Base-by-base conservation (phyloP, 2,329 filamentous ascomycete genomes). In the Thielaviopsis cerberus region DNA sequence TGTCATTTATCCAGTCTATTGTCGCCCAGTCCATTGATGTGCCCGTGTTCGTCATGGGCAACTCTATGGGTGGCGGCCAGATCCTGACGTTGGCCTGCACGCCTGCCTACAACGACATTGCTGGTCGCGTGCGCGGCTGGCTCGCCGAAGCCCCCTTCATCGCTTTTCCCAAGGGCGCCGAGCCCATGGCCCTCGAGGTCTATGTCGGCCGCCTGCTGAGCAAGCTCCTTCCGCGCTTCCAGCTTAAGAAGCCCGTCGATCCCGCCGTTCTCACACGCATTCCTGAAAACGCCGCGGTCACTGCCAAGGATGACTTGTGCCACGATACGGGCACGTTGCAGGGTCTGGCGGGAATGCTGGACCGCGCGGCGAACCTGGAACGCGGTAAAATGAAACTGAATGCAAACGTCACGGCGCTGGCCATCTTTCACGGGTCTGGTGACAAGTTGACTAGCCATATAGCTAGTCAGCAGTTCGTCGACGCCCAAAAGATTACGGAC, bases 11-110 rank as follows among this genome's bases (percentile, higher is more conserved):
- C 57, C n/a, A 54, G 22, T 55, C 27, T 20, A 74, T 92, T 63
- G 74, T 74, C 60, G 72, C 73, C 30, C 77, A 84, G 62, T 71
- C 83, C 4, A 76, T 76, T 10, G 65, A 69, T 3, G 71, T 74
- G 37, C 88, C 88, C 0, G 67, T 94, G 17, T 96, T 95, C 70
- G 76, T 96, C 22, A 81, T 92, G 74, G 90, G 90, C 57, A 88
- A 95, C 70, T 89, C 84, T 23, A 95, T 95, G 88, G 90, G 90
- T 63, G 90, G 90, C 60, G 87, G 82, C 24, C 78, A 94, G 69
- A 78, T 82, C 5, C 72, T 94, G 8, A 81, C 79, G 51, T 68
- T 84, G 23, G 76, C 76, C 24, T 75, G 72, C 58, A 72, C 76
- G 57, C 68, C 74, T 0, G 61, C 68, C 58, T 76, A 81, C 66